A percentile compares a stretch with the other conserved stretches of the same genome.
Evolutionary conservation across 1,284 basidiomycete species (phyloP).

Genomic region (Malassezia obtusa): DNA sequence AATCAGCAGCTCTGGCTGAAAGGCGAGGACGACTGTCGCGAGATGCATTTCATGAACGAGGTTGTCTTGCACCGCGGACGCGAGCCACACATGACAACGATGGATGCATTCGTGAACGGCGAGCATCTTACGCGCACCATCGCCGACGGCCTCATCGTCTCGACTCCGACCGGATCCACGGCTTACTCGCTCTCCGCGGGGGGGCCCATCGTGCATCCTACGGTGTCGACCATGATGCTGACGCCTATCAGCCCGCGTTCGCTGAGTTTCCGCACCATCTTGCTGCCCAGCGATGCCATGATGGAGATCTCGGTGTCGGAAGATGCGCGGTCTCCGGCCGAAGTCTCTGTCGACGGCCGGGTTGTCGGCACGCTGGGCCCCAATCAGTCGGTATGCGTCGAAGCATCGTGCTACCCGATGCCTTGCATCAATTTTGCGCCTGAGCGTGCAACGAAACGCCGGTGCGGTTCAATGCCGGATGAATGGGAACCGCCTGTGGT

Average conservation of each 20-base stretch:
- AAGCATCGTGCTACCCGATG: slow-evolving; percentile 76
- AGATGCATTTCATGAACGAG: slow-evolving; percentile 97
- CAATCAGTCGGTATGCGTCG: slow-evolving; percentile 73
- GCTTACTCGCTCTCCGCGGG: slow-evolving; percentile 93
- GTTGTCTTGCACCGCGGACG: slow-evolving; percentile 82
- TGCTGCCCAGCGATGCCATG: slow-evolving; percentile 71
- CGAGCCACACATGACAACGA: slow-evolving; percentile 81
- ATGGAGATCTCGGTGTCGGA: slow-evolving; percentile 74
- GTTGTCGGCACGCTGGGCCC: slow-evolving; percentile 68
- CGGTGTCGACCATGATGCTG: slow-evolving; percentile 74
- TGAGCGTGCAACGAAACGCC: background rate
- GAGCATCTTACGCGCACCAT: slow-evolving; percentile 87
- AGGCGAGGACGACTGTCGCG: slow-evolving; percentile 48
- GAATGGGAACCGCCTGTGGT: slow-evolving; percentile 53
- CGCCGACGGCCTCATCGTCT: slow-evolving; percentile 81
- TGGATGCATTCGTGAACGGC: slow-evolving; percentile 89
- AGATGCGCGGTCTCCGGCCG: slow-evolving; percentile 71
- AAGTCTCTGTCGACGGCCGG: slow-evolving; percentile 85
- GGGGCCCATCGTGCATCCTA: slow-evolving; percentile 91
- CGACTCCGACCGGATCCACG: slow-evolving; percentile 91
- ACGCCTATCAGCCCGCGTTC: slow-evolving; percentile 92
- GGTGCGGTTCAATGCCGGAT: slow-evolving; percentile 11
- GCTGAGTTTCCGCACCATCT: slow-evolving; percentile 79
- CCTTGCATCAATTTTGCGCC: slow-evolving; percentile 56
- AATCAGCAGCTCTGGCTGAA: slow-evolving; percentile 9